phyloP scores from a whole-genome alignment of 2,329 filamentous ascomycete species.

The Alternaria panax region DNA sequence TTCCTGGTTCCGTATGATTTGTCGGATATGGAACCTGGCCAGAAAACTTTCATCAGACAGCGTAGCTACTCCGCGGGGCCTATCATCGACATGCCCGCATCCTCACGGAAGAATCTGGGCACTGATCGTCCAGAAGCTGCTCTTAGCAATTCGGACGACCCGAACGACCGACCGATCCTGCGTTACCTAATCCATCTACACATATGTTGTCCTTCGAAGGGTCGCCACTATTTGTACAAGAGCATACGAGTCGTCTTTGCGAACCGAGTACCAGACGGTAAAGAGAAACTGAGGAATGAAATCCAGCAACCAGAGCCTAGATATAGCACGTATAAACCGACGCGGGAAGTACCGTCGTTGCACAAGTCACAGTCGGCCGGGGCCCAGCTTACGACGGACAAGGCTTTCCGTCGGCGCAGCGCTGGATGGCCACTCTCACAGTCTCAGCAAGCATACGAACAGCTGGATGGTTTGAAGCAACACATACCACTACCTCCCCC shows the following conservation, averaged over 20 bases:
- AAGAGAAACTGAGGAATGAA: constrained; percentile 90
- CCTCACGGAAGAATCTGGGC: constrained; percentile 55
- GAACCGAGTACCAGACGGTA: constrained; percentile 93
- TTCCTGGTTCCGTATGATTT: constrained; percentile 95
- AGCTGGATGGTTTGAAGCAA: constrained; percentile 31
- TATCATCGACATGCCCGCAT: constrained; percentile 74
- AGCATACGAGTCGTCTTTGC: constrained; percentile 94
- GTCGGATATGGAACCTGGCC: constrained; percentile 88
- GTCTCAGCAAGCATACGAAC: constrained; percentile 39
- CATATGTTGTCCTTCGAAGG: constrained; percentile 85
- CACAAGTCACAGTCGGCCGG: constrained; percentile 33
- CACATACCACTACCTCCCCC: constrained; percentile 42
- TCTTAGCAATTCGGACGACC: constrained; percentile 58
- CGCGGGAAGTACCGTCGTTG: constrained; percentile 49
- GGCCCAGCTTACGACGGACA: constrained; percentile 35
- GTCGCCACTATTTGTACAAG: constrained; percentile 89
- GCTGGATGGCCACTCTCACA: constrained; percentile 39
- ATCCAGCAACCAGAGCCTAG: constrained; percentile 86
- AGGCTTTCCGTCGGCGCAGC: constrained; percentile 41
- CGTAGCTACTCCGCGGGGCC: constrained; percentile 89
- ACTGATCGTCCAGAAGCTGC: constrained; percentile 63
- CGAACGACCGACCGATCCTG: constrained; percentile 73
- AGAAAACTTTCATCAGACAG: constrained; percentile 95
- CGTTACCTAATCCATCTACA: constrained; percentile 92
- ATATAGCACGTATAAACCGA: constrained; percentile 82